Conservation (phyloP, 805 yeast species). For the Lipomyces japonicus region DNA sequence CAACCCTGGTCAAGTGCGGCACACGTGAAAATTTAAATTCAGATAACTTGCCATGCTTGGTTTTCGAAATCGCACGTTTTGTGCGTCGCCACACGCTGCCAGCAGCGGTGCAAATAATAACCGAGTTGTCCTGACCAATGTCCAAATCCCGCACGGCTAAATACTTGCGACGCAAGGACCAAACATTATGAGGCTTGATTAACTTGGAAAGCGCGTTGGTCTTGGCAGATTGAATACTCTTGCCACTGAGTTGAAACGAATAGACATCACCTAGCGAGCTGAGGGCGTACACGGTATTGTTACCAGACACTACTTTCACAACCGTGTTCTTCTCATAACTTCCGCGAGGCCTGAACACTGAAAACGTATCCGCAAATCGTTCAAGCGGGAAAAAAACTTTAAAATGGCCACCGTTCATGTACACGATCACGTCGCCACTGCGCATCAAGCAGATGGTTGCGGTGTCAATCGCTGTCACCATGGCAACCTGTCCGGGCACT, state of each 20-base stretch:
- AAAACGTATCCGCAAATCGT: constrained; percentile 34
- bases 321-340: constrained; percentile 16
- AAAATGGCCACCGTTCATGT: constrained; percentile 54
- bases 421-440: constrained; percentile 59
- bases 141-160: constrained; percentile 64
- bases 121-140: constrained; percentile 62
- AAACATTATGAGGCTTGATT: constrained; percentile 28
- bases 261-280: constrained; percentile 29
- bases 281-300: constrained; percentile 29
- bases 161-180: constrained; percentile 43
- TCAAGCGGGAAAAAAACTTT: constrained; percentile 40
- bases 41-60: constrained; percentile 21
- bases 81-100: constrained; percentile 56
- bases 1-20: constrained; percentile 53
- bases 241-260: constrained; percentile 19
- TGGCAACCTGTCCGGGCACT: constrained; percentile 47
- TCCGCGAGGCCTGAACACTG: constrained; percentile 29
- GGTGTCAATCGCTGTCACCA: constrained; percentile 60
- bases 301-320: constrained; percentile 22
- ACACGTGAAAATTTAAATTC: constrained; percentile 51
- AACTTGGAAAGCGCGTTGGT: constrained; percentile 14
- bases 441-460: constrained; percentile 63
- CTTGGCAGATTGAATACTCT: constrained; percentile 6
- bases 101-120: constrained; percentile 60
- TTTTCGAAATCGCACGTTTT: constrained; percentile 16